phyloP scores from a whole-genome alignment of 2,329 filamentous ascomycete species.

The Peltaster fructicola region DNA sequence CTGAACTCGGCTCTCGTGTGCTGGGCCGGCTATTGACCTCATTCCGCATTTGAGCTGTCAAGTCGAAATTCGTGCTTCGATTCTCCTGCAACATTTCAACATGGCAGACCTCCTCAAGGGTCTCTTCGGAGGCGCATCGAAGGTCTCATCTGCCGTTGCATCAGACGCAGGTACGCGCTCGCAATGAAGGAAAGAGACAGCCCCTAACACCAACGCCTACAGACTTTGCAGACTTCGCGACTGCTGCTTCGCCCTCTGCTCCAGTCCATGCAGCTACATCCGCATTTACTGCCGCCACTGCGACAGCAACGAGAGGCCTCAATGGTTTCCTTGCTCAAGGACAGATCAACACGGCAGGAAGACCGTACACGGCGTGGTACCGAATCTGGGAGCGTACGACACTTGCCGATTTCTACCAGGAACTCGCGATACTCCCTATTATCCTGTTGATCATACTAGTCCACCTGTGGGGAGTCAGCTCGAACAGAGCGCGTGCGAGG shows the following conservation, averaged over 20 bases:
- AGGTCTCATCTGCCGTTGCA: constrained; percentile 24
- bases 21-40: constrained; percentile 1
- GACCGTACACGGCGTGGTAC: constrained; percentile 87
- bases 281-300: constrained; percentile 17
- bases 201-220: constrained; percentile 6
- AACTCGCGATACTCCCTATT: constrained; percentile 63
- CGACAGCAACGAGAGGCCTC: constrained; percentile 19
- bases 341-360: constrained; percentile 25
- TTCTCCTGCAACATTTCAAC: constrained; percentile 4
- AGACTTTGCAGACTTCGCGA: constrained; percentile 94
- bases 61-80: constrained; percentile 3
- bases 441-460: constrained; percentile 57
- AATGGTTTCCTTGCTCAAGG: too few relatives aligned
- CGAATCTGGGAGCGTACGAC: constrained; percentile 83
- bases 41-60: background rate
- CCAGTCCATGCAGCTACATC: constrained; percentile 35
- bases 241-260: constrained; percentile 48
- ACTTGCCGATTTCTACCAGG: constrained; percentile 67
- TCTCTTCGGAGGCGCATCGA: constrained; percentile 47
- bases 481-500: constrained; percentile 65
- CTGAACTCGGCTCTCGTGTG: too few relatives aligned
- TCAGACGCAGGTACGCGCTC: constrained; percentile 45
- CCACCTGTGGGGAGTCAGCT: constrained; percentile 63
- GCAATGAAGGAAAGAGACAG: constrained; percentile 4
- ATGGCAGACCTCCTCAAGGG: constrained; percentile 42